phyloP scores from a whole-genome alignment of 208 protist species.

The Leishmania aethiopica region DNA sequence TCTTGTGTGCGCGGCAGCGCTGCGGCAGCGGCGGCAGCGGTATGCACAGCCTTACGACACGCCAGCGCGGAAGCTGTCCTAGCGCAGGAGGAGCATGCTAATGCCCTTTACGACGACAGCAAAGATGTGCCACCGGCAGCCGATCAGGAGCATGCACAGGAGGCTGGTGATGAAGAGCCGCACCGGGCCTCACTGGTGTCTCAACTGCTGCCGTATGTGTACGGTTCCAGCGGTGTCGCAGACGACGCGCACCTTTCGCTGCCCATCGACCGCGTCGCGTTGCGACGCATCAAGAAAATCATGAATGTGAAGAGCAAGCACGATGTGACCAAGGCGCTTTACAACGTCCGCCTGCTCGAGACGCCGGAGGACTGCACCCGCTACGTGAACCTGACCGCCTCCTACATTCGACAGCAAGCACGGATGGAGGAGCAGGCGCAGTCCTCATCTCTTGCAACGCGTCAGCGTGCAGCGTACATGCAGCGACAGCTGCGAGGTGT shows the following conservation, averaged over 20 bases:
- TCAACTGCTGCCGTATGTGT: slow-evolving; percentile 21
- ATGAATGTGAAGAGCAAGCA: slow-evolving; percentile 6
- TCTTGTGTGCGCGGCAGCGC: not conserved
- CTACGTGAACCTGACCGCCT: slow-evolving; percentile 24
- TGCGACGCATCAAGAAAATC: slow-evolving; percentile 12
- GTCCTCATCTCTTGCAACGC: not conserved
- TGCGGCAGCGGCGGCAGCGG: not conserved
- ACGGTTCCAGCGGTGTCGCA: not conserved
- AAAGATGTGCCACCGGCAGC: not conserved
- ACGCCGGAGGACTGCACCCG: slow-evolving; percentile 8
- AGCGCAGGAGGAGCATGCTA: not conserved
- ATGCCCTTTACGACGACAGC: not conserved
- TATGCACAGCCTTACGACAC: not conserved
- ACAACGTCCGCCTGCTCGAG: not conserved
- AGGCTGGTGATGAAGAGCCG: not conserved
- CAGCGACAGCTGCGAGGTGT: not conserved
- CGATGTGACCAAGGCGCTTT: slow-evolving; percentile 2
- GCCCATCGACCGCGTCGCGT: not conserved
- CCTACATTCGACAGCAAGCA: slow-evolving; percentile 32
- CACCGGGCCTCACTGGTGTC: slow-evolving; percentile 2
- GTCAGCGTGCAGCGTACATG: slow-evolving; percentile 11
- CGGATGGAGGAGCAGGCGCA: slow-evolving; percentile 9
- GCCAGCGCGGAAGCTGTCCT: not conserved
- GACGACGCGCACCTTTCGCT: not conserved
- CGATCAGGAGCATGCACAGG: not conserved